Percentiles rank a stretch among this genome's conserved stretches.
Conservation (phyloP, 2,329 filamentous ascomycete genomes). For the Cercospora nicotianae region DNA sequence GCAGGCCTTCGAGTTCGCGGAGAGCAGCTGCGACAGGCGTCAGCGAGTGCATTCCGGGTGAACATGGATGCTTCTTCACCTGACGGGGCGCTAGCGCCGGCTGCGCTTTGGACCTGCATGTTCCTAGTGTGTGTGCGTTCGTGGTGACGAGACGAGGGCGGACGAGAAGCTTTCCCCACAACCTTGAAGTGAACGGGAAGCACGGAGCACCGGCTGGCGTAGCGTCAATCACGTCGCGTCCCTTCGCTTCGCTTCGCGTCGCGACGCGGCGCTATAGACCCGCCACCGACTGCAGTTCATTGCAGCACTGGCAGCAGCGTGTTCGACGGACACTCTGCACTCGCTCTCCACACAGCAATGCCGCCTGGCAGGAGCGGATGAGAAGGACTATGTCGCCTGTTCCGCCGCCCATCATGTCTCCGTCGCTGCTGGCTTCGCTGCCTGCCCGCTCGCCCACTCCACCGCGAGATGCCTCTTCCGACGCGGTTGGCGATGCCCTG, state of each 20-base stretch:
- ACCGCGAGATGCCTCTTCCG: constrained; percentile 48
- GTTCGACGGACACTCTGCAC: not conserved
- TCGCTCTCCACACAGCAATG: not conserved
- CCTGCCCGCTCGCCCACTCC: constrained; percentile 58
- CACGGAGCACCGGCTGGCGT: not conserved
- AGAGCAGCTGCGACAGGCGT: constrained; percentile 18
- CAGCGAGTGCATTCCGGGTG: not conserved
- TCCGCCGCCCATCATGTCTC: constrained; percentile 21
- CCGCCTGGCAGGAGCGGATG: constrained; percentile 4
- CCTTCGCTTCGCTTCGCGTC: not conserved
- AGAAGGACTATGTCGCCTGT: constrained; percentile 20
- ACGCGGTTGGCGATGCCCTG: constrained; percentile 39
- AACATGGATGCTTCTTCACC: constrained; percentile 6
- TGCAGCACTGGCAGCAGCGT: not conserved
- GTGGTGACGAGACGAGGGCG: not conserved
- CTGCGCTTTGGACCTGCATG: constrained; percentile 16
- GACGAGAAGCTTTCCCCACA: not conserved
- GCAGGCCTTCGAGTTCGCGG: constrained; percentile 34
- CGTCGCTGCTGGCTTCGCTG: constrained; percentile 47
- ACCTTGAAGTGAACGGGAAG: not conserved
- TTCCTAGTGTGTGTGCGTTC: not conserved
- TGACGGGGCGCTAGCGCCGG: constrained; percentile 14
- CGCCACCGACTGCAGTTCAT: not conserved
- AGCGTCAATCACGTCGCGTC: not conserved
- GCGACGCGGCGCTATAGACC: not conserved